Base-by-base conservation (phyloP, 164 flowering plant species). In the Pachysandra terminalis region DNA sequence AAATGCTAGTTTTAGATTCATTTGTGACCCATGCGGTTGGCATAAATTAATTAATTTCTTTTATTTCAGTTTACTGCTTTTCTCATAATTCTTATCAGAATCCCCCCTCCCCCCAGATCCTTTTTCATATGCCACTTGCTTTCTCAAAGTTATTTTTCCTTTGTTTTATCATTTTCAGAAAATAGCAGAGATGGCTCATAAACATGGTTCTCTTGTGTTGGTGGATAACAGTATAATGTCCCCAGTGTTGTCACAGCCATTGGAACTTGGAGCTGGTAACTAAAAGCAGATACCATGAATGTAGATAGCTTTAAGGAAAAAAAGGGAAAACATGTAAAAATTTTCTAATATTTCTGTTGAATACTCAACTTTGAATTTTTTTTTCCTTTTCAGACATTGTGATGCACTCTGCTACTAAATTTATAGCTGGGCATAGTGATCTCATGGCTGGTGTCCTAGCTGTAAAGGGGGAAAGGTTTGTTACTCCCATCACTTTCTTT, bases 161-260 rank as follows among this genome's bases (percentile, higher is more conserved):
- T 41, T 32, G 37, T 67, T 59, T 4, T 71, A 60, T 59, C 32
- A 17, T 52, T 59, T 75, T 45, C 80, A 94, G 99, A 93, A 82
- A 83, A 86, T 96, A 72, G 77, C 92, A 61, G 88, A 87, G 71
- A 72, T 91, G 32, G 96, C 97, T 60, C 97, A 90, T 77, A 81
- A 83, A 56, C 79, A 80, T 78, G 98, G 91, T 68, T 93, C 98
- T 67, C 83, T 93, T 68, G 74, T 96, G 37, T 66, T 96, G 84
- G 95, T 96, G 59, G 99, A 96, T 78, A 96, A 96, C 69, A 96
- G 99, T 71, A 96, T 96, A 48, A 87, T 96, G 98, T 93, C 99
- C 28, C 98, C 99, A 60, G 97, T 90, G 25, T 71, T 96, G 35
- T 93, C 92, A 24, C 90, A 55, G 59, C 98, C 99, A 17, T 73